phyloP scores from a whole-genome alignment of 768 basidiomycete genomes.

The Suillus hirtellus region DNA sequence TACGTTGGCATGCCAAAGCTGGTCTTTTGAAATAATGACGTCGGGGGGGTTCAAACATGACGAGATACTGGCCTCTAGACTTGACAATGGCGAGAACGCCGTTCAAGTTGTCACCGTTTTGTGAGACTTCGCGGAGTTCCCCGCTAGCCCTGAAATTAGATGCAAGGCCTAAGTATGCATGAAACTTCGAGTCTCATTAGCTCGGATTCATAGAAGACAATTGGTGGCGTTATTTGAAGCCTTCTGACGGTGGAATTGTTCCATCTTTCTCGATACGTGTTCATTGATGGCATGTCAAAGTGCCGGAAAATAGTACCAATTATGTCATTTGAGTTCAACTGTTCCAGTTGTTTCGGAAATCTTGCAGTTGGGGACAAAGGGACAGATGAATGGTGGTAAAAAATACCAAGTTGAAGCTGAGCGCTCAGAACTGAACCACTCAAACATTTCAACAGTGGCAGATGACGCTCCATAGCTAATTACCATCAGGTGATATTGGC shows the following conservation, averaged over 20 bases:
- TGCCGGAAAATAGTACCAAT: slow-evolving; percentile 20
- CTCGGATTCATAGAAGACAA: background rate
- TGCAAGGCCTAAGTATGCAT: slow-evolving; percentile 7
- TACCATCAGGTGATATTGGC: slow-evolving; percentile 20
- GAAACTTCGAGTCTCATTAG: slow-evolving; percentile 11
- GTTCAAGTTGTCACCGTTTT: slow-evolving; percentile 17
- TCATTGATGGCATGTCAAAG: slow-evolving; percentile 19
- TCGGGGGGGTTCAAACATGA: slow-evolving; percentile 9
- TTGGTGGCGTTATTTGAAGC: background rate
- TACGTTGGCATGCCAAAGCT: slow-evolving; percentile 16
- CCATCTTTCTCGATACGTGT: slow-evolving; percentile 16
- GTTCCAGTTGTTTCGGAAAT: slow-evolving; percentile 12
- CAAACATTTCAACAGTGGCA: slow-evolving; percentile 12
- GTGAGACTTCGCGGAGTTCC: slow-evolving; percentile 14
- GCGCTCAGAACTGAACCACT: too few species aligned
- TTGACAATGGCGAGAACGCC: slow-evolving; percentile 24
- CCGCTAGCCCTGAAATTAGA: slow-evolving; percentile 18
- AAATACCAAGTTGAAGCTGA: background rate
- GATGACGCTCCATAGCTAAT: slow-evolving; percentile 5
- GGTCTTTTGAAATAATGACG: slow-evolving; percentile 20
- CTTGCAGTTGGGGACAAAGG: slow-evolving; percentile 21
- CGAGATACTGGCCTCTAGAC: slow-evolving; percentile 20
- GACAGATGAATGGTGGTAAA: slow-evolving; percentile 4
- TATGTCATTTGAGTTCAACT: background rate
- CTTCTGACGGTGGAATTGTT: slow-evolving; percentile 15